These are phyloP conservation scores for Lactarius sp. DNA, from an alignment of 768 basidiomycete genomes.

Conservation along the genomic window DNA sequence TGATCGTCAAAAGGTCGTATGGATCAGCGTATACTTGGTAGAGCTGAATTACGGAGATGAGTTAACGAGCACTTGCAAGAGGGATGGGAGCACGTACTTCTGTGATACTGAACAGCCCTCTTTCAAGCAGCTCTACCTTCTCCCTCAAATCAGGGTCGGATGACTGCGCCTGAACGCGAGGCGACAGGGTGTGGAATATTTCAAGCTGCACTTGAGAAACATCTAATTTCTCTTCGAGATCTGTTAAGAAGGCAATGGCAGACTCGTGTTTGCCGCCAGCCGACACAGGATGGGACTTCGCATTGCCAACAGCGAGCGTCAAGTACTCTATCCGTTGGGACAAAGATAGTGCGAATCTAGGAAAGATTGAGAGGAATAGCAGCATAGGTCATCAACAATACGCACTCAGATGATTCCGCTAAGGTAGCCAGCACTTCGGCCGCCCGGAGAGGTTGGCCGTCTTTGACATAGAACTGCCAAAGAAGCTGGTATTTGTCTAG, in stretches of 20 bases:
- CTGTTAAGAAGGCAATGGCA: constrained; percentile 92
- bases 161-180: constrained; percentile 49
- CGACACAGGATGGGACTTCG: constrained; percentile 88
- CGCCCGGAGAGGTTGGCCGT: constrained; percentile 80
- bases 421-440: constrained; percentile 79
- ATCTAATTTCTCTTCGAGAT: constrained; percentile 93
- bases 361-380: neutral
- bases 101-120: constrained; percentile 69
- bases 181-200: constrained; percentile 62
- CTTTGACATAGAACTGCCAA: constrained; percentile 97
- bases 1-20: constrained; percentile 76
- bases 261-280: constrained; percentile 74
- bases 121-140: constrained; percentile 54
- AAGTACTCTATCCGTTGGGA: constrained; percentile 84
- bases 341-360: constrained; percentile 62
- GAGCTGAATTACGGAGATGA: constrained; percentile 46
- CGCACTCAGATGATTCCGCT: constrained; percentile 82
- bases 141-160: constrained; percentile 51
- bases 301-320: constrained; percentile 91
- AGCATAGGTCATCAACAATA: constrained; percentile 15
- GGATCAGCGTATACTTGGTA: constrained; percentile 86
- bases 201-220: constrained; percentile 97
- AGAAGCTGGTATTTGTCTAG: constrained; percentile 82
- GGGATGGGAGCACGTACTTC: constrained; percentile 53
- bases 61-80: neutral